A percentile compares a stretch with the other conserved stretches of the same genome.
phyloP scores from a whole-genome alignment of 495 filamentous ascomycete species.

The Elasticomyces elasticus region DNA sequence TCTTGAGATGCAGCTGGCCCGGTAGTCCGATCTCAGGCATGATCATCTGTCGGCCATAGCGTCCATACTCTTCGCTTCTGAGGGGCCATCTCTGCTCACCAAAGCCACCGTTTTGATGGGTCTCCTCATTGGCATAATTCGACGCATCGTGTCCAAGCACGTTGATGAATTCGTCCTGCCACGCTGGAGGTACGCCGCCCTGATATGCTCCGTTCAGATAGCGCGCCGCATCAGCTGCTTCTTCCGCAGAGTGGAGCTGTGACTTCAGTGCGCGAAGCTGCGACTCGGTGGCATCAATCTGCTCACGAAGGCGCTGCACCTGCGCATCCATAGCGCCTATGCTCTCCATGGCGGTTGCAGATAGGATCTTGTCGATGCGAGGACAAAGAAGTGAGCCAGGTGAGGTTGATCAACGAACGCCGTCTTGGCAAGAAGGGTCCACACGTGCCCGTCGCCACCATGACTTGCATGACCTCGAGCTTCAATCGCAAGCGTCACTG shows the following conservation, averaged over 20 bases:
- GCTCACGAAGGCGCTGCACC: conserved; percentile 15
- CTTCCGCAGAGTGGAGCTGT: conserved; percentile 27
- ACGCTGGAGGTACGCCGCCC: conserved; percentile 24
- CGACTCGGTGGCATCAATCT: conserved; percentile 26
- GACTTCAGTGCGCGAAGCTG: conserved; percentile 23
- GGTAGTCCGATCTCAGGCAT: conserved; percentile 72
- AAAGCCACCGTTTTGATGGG: neutral
- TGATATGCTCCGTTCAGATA: conserved; percentile 17
- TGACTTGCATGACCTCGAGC: no score
- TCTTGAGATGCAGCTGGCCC: conserved; percentile 69
- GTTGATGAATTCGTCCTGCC: conserved; percentile 21
- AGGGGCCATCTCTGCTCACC: conserved; percentile 49
- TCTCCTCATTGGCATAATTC: neutral
- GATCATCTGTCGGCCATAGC: conserved; percentile 90
- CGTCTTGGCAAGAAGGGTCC: no score
- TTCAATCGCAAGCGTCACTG: no score
- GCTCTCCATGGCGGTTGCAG: neutral
- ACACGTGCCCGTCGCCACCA: no score
- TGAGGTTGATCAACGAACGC: no score
- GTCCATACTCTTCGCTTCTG: conserved; percentile 56
- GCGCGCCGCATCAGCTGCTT: conserved; percentile 5
- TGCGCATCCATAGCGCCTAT: neutral
- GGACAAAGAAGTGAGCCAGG: no score
- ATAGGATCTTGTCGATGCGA: no score
- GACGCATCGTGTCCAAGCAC: conserved; percentile 14